Base-by-base conservation (phyloP, 345 rosid species). In the Cochlearia excelsa region DNA sequence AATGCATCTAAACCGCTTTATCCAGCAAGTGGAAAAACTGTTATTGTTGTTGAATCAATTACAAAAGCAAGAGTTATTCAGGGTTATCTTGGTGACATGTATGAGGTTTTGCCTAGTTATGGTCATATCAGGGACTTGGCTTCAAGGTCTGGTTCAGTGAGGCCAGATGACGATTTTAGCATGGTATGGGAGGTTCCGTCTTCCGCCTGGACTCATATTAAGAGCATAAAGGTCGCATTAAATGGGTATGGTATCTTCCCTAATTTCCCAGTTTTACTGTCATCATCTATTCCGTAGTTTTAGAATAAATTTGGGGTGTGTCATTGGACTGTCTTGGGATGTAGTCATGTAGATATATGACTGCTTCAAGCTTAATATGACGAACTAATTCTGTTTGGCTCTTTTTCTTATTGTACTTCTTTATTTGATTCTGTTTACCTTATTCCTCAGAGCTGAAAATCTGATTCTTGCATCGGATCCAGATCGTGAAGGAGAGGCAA, bases 401-500 rank as follows among this genome's bases (percentile, higher is more conserved):
- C 23, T 16, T 70, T 58, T 50, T 47, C 50, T 38, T 56, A 46
- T 43, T 66, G 49, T 65, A 46, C 47, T 66, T 74, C 72, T 77
- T 49, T 73, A 9, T 67, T 49, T 77, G 61, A 59, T 73, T 68
- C 42, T 77, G 66, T 57, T 64, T 77, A 69, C 59, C 64, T 61
- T 81, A 68, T 66, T 74, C 65, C 72, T 72, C 99, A 93, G 99
- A 69, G 92, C 97, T 76, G 84, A 89, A 76, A 87, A 80, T 79
- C 82, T 93, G 72, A 80, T 93, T 71, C 95, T 93, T 75, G 99
- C 99, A 50, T 87, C 99, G 66, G 99, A 89, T 79, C 99, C 99
- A 61, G 99, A 93, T 78, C 92, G 99, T 61, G 99, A 93, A 82
- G 97, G 99, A 67, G 99, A 93, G 83, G 99, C 99, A 74, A 93